Evolutionary conservation across 2,329 filamentous ascomycete species (phyloP).

Genomic region (Parastagonospora nodorum): DNA sequence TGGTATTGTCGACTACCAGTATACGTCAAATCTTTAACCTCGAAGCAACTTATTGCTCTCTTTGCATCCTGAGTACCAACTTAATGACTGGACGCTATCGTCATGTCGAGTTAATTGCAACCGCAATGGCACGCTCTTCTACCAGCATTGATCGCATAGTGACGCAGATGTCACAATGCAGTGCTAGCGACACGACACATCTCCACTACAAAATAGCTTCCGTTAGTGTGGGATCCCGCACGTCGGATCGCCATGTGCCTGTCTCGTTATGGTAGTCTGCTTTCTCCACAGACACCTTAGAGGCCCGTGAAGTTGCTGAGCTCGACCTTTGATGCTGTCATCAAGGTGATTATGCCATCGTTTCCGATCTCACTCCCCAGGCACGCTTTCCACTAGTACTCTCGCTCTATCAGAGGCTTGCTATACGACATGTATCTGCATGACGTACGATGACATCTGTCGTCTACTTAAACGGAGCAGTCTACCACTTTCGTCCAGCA

Average conservation of each 20-base stretch:
- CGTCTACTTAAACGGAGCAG: conserved; percentile 16
- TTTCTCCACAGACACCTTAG: conserved; percentile 8
- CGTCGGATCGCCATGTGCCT: conserved; percentile 17
- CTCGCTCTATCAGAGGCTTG: not conserved
- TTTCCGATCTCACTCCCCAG: conserved; percentile 1
- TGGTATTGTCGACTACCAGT: not conserved
- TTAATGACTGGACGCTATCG: no score
- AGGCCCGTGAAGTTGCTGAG: conserved; percentile 1
- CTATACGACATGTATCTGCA: conserved; percentile 16
- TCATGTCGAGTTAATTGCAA: no score
- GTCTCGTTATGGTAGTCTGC: conserved; percentile 8
- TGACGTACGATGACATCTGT: not conserved
- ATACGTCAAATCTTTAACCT: not conserved
- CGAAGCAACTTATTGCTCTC: not conserved
- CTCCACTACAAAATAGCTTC: not conserved
- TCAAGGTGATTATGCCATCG: conserved; percentile 9
- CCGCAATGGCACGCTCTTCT: not conserved
- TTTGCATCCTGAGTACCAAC: no score
- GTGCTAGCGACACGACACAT: not conserved
- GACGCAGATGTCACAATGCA: not conserved
- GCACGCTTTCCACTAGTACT: not conserved
- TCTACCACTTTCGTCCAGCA: not conserved
- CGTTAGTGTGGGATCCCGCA: conserved; percentile 4
- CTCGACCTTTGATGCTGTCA: conserved; percentile 29
- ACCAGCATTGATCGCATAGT: conserved; percentile 1